A percentile compares a stretch with the other conserved stretches of the same genome.
Evolutionary conservation across 2,329 filamentous ascomycete species (phyloP).

Genomic region (Elsinoe necatrix): DNA sequence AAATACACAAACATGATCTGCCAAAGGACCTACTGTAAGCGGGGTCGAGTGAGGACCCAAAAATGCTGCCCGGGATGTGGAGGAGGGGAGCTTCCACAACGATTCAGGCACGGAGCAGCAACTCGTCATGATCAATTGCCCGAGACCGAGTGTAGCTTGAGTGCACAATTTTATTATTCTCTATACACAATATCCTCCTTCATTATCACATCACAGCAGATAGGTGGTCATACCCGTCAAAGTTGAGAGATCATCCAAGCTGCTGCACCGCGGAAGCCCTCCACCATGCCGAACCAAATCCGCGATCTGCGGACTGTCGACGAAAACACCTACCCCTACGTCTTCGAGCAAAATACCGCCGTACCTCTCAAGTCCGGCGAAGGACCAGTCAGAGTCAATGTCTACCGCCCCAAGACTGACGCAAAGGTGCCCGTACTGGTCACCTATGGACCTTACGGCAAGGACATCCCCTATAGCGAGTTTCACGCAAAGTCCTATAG

Average conservation of each 20-base stretch:
- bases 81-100: neutral
- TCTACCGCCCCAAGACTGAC: slow-evolving; percentile 28
- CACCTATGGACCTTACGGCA: slow-evolving; percentile 67
- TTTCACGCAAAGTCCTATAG: slow-evolving; percentile 45
- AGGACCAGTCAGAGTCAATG: slow-evolving; percentile 28
- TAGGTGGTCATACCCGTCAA: neutral
- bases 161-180: neutral
- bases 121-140: neutral
- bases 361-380: slow-evolving; percentile 25
- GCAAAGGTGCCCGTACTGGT: slow-evolving; percentile 52
- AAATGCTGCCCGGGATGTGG: neutral
- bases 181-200: neutral
- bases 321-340: slow-evolving; percentile 25
- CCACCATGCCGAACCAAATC: slow-evolving; percentile 23
- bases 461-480: slow-evolving; percentile 58
- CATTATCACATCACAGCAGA: neutral
- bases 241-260: neutral
- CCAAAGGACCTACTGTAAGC: neutral
- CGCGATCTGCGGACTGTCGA: slow-evolving; percentile 28
- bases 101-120: slow-evolving; percentile 9
- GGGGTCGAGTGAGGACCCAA: neutral
- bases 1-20: neutral
- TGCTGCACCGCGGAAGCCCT: neutral
- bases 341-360: slow-evolving; percentile 29
- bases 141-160: neutral